Evolutionary conservation across 2,329 filamentous ascomycete species (phyloP).

Genomic region (Aspergillus hiratsukae): DNA sequence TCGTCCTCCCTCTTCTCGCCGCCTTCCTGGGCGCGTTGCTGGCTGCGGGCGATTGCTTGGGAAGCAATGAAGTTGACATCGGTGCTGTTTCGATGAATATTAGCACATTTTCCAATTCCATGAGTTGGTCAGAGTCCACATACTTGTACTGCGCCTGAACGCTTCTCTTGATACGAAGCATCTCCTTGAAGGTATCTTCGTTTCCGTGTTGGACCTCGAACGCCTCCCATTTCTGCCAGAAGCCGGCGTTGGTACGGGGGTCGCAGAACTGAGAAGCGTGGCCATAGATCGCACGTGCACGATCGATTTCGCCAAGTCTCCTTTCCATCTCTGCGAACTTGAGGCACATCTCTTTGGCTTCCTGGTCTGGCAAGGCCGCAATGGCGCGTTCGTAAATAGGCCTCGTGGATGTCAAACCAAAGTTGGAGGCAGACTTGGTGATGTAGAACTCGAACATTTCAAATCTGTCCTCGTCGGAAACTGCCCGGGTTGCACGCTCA

Average conservation of each 20-base stretch:
- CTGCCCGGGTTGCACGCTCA: conserved; percentile 89
- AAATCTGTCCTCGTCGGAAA: conserved; percentile 87
- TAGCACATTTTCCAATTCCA: conserved; percentile 24
- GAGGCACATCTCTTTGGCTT: conserved; percentile 96
- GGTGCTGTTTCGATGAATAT: conserved; percentile 51
- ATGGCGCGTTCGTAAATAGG: conserved; percentile 97
- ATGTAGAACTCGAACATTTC: conserved; percentile 99
- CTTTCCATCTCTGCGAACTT: conserved; percentile 98
- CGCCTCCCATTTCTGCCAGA: conserved; percentile 95
- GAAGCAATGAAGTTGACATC: conserved; percentile 98
- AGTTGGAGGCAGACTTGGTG: conserved; percentile 96
- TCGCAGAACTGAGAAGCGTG: conserved; percentile 98
- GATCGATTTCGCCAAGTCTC: conserved; percentile 85
- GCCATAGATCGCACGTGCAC: conserved; percentile 90
- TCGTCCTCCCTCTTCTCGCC: conserved; percentile 26
- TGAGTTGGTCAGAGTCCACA: conserved; percentile 20
- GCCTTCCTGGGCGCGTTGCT: conserved; percentile 49
- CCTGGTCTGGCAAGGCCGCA: conserved; percentile 82
- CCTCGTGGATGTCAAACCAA: conserved; percentile 88
- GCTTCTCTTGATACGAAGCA: conserved; percentile 94
- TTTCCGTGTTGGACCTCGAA: conserved; percentile 98
- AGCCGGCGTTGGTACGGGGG: conserved; percentile 79
- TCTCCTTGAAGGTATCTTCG: conserved; percentile 98
- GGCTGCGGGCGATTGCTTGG: conserved; percentile 80
- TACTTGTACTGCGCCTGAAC: conserved; percentile 96